phyloP scores from a whole-genome alignment of 2,329 filamentous ascomycete species.

The Fusarium sambucinum region DNA sequence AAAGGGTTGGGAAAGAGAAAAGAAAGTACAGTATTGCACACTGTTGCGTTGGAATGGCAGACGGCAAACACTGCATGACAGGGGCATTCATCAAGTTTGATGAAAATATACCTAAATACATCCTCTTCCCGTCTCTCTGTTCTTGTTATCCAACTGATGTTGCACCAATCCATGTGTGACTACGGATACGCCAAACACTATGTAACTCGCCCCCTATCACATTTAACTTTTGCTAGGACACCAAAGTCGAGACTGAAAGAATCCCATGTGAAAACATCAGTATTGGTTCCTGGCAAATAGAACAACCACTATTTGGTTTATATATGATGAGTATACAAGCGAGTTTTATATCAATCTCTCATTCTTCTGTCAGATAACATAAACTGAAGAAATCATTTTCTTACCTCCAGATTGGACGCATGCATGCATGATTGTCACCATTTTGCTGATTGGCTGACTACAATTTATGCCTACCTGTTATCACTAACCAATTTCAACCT shows the following conservation, averaged over 20 bases:
- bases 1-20: background rate
- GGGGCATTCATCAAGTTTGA: background rate
- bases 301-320: background rate
- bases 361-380: constrained; percentile 6
- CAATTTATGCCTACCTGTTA: constrained; percentile 11
- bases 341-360: background rate
- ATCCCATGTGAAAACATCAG: background rate
- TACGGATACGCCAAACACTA: background rate
- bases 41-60: constrained; percentile 16
- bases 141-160: background rate
- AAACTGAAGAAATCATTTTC: background rate
- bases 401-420: background rate
- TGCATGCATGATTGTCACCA: no score
- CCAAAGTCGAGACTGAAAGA: background rate
- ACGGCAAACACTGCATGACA: constrained; percentile 8
- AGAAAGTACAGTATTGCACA: background rate
- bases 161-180: constrained; percentile 2
- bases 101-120: background rate
- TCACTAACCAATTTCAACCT: constrained; percentile 4
- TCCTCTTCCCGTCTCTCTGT: background rate
- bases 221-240: constrained; percentile 1
- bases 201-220: constrained; percentile 10
- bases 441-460: constrained; percentile 42
- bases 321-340: background rate
- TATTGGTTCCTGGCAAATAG: background rate